Evolutionary conservation across 1,284 basidiomycete species (phyloP).

Genomic region (Papiliotrema nemorosa): DNA sequence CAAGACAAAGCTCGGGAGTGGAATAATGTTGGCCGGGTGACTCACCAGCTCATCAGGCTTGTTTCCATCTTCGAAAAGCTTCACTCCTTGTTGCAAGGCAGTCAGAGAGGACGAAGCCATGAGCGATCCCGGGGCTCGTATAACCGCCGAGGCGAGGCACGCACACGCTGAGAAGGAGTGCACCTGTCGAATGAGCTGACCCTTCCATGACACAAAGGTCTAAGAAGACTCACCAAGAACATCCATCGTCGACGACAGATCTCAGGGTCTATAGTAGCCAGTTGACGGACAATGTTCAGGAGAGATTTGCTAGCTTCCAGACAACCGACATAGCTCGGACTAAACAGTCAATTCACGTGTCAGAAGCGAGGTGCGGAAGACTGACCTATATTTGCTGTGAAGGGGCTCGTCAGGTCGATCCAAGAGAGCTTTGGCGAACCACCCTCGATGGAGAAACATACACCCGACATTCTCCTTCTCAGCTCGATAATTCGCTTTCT

Average conservation of each 20-base stretch:
- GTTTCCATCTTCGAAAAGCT: slow-evolving; percentile 17
- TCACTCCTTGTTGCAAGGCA: slow-evolving; percentile 17
- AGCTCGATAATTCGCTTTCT: too few relatives aligned
- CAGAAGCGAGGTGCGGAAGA: not conserved
- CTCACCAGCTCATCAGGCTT: slow-evolving; percentile 14
- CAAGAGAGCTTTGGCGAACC: slow-evolving; percentile 25
- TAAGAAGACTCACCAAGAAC: slow-evolving; percentile 8
- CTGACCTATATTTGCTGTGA: slow-evolving; percentile 14
- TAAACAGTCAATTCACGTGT: not conserved
- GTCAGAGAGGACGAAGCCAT: slow-evolving; percentile 15
- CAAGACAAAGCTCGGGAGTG: too few relatives aligned
- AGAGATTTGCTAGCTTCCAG: slow-evolving; percentile 21
- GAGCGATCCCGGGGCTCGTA: slow-evolving; percentile 17
- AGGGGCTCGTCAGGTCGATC: slow-evolving; percentile 27
- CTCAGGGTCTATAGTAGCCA: slow-evolving; percentile 4
- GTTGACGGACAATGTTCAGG: slow-evolving; percentile 9
- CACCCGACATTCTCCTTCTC: slow-evolving; percentile 4
- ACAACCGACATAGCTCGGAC: slow-evolving; percentile 19
- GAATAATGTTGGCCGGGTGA: too few relatives aligned
- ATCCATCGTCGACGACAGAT: slow-evolving; percentile 13
- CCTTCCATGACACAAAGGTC: not conserved
- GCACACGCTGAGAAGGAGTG: slow-evolving; percentile 22
- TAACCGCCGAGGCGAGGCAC: slow-evolving; percentile 22
- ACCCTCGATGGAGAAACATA: slow-evolving; percentile 24
- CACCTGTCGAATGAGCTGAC: slow-evolving; percentile 5